Base-by-base conservation (phyloP, 2,329 filamentous ascomycete genomes). In the Talaromyces piceae region DNA sequence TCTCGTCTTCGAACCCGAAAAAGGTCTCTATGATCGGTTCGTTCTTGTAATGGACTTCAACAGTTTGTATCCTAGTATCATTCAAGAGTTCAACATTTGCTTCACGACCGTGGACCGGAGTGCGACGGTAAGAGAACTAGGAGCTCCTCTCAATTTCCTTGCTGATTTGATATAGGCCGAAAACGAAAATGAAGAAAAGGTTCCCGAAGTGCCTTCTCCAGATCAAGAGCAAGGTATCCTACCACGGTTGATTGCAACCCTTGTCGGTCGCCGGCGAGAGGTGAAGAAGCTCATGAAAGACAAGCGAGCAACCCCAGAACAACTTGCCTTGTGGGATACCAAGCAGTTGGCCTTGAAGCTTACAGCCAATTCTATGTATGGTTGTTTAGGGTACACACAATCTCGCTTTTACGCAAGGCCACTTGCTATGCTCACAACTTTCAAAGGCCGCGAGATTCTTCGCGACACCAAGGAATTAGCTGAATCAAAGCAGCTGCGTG, bases 1-100 rank as follows among this genome's bases (percentile, higher is more conserved):
- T 77, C 83, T 98, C 27, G 93, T 98, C 52, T 97, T 98, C 61
- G 93, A 98, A 68, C 93, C 93, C 4, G 91, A 97, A 67, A 96
- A 91, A 69, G 93, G 94, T 16, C 79, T 98, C 4, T 98, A 98
- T 65, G 93, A 98, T 78, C 95, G 94, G 72, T 96, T 94, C 68
- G 87, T 98, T 49, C 80, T 98, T 51, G 94, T 98, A 69, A 98
- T 98, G 94, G 93, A 98, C 76, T 98, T 98, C 77, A 98, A 98
- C 79, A 96, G 91, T 61, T 77, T 98, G 56, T 98, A 98, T 63
- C 93, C 93, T 27, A 96, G 89, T 65, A 97, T 98, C 64, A 98
- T 98, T 55, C 94, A 98, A 65, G 94, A 98, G 77, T 98, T 84
- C 74, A 98, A 98, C 71, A 98, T 98, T 60, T 98, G 94, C 75